A percentile compares a stretch with the other conserved stretches of the same genome.
These are phyloP conservation scores for Cladophialophora chaetospira DNA, from an alignment of 2,329 filamentous ascomycete species.

Conservation along the genomic window DNA sequence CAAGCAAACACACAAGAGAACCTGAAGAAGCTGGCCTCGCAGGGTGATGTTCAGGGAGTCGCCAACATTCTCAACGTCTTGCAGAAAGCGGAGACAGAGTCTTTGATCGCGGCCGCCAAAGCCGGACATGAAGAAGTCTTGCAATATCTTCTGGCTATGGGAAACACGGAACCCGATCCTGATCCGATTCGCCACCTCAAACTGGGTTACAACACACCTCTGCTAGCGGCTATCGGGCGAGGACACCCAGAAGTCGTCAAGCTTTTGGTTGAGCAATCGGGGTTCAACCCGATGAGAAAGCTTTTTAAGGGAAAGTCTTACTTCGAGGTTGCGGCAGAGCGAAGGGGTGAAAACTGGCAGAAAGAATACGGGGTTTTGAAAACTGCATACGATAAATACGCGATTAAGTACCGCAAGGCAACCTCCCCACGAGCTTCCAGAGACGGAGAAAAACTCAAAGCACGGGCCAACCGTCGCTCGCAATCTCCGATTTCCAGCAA, in stretches of 20 bases:
- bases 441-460: constrained; percentile 44
- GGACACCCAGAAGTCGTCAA: constrained; percentile 82
- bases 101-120: constrained; percentile 86
- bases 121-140: constrained; percentile 89
- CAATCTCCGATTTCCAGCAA: constrained; percentile 41
- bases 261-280: constrained; percentile 72
- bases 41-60: constrained; percentile 53
- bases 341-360: constrained; percentile 85
- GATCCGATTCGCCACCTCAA: constrained; percentile 58
- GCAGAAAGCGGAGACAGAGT: constrained; percentile 72
- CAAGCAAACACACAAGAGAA: constrained; percentile 54
- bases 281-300: constrained; percentile 78
- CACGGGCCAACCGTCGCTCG: constrained; percentile 41
- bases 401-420: constrained; percentile 36
- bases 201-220: constrained; percentile 80
- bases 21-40: constrained; percentile 51
- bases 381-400: constrained; percentile 53
- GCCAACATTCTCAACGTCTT: constrained; percentile 53
- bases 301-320: constrained; percentile 78
- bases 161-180: constrained; percentile 69
- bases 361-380: constrained; percentile 82
- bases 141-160: constrained; percentile 72
- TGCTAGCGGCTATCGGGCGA: constrained; percentile 90
- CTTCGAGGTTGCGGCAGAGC: constrained; percentile 79
- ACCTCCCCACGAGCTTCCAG: constrained; percentile 43